A percentile compares a stretch with the other conserved stretches of the same genome.
Conservation (phyloP, 306 rosid species). For the Prunus armeniaca region DNA sequence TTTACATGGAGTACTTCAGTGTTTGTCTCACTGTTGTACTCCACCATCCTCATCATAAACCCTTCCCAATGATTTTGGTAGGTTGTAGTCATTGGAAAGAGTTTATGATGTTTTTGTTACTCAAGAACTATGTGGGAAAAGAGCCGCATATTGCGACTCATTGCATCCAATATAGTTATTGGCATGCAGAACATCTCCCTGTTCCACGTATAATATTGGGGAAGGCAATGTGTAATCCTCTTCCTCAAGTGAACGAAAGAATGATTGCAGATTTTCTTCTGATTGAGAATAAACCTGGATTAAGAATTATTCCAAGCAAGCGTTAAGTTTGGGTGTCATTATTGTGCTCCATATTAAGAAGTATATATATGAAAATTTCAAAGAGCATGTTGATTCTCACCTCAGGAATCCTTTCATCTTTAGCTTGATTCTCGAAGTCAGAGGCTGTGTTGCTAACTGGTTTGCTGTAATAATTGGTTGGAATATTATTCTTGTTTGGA, state of each 20-base stretch:
- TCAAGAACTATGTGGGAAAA: slow-evolving; percentile 15
- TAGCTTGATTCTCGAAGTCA: neutral
- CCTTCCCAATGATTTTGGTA: neutral
- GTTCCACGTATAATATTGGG: neutral
- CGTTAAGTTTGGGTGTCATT: slow-evolving; percentile 10
- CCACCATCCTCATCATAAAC: neutral
- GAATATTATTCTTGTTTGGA: neutral
- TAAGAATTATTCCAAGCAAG: slow-evolving; percentile 4
- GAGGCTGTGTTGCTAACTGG: neutral
- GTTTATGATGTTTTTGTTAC: neutral
- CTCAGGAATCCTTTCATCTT: neutral
- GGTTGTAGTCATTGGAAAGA: neutral
- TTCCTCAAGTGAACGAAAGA: neutral
- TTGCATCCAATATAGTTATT: neutral
- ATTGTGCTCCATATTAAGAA: neutral
- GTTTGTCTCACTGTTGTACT: neutral
- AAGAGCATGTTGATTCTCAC: slow-evolving; percentile 30
- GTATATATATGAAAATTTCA: slow-evolving; percentile 1
- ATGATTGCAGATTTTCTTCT: neutral
- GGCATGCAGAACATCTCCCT: neutral
- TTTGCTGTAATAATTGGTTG: neutral
- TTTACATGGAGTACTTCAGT: neutral
- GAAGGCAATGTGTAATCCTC: neutral
- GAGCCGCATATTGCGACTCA: slow-evolving; percentile 8
- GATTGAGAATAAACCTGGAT: slow-evolving; percentile 13